Base-by-base conservation (phyloP, 345 rosid genomes). In the Erucastrum elatum region DNA sequence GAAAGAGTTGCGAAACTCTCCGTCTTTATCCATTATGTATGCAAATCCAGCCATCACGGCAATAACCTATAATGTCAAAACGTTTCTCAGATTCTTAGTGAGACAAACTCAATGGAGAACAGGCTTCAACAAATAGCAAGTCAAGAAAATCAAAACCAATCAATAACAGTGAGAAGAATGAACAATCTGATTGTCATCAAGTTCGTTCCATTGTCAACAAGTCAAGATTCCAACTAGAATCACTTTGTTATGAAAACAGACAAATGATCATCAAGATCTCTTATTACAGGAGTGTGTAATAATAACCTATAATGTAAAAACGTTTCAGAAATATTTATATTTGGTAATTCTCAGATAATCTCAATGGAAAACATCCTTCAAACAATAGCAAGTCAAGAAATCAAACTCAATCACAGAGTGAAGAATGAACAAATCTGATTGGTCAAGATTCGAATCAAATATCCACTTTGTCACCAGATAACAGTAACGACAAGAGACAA, bases 11-110 rank as follows among this genome's bases (percentile, higher is more conserved):
- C 96, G 87, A 73, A 95, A 95, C 49, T 89, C 87, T 69, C 99
- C 99, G 72, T 93, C 94, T 85, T 91, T 92, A 81, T 92, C 98
- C 97, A 95, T 88, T 51, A 92, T 37, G 77, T 87, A 95, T 39
- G 98, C 98, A 84, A 91, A 83, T 74, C 90, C 96, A 53, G 93
- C 98, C 72, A 91, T 83, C 27, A 87, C 83, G 58, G 94, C 90
- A 66, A 92, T 92, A 51, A 82, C 86, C 98, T 90, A 86, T 1
- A 49, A 46, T 46, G 53, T 46, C 15, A 46, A 46, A 4, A 46
- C 2, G 56, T 49, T 49, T n/a, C 55, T n/a, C 55, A 49, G 55
- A n/a, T n/a, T n/a, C n/a, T n/a, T n/a, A 44, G 51, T 41, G n/a
- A 3, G 25, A 51, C 53, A 63, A 53, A 11, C 33, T 49, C 30